These are phyloP conservation scores for Corymbia calophylla DNA, from an alignment of 441 rosid species.

Conservation along the genomic window DNA sequence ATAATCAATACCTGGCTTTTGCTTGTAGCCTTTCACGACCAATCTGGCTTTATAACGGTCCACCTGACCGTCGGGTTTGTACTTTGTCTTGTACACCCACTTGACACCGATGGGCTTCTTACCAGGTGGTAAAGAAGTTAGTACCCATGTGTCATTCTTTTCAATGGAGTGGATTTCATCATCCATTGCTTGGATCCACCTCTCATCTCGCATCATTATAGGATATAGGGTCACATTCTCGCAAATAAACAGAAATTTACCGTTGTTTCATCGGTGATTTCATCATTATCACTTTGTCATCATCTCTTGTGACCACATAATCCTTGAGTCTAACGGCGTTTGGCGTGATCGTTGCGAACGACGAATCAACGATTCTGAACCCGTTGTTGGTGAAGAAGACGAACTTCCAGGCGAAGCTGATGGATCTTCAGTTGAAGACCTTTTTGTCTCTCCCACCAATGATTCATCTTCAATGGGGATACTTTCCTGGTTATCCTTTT, in stretches of 20 bases:
- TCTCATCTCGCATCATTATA: background rate
- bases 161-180: background rate
- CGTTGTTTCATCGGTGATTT: background rate
- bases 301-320: background rate
- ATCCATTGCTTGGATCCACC: background rate
- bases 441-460: background rate
- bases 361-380: background rate
- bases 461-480: background rate
- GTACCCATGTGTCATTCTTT: background rate
- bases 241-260: background rate
- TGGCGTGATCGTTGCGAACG: fast-evolving
- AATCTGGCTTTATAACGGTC: background rate
- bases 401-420: background rate
- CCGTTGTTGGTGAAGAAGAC: background rate
- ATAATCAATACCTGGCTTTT: background rate
- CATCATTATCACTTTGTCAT: background rate
- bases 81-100: background rate
- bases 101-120: background rate
- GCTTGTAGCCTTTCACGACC: fast-evolving
- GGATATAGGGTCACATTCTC: background rate
- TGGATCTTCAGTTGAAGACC: background rate
- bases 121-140: background rate
- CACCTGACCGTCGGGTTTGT: background rate
- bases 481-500: background rate
- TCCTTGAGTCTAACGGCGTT: background rate